Evolutionary conservation across 768 basidiomycete species (phyloP).

Genomic region (Kwoniella pini): DNA sequence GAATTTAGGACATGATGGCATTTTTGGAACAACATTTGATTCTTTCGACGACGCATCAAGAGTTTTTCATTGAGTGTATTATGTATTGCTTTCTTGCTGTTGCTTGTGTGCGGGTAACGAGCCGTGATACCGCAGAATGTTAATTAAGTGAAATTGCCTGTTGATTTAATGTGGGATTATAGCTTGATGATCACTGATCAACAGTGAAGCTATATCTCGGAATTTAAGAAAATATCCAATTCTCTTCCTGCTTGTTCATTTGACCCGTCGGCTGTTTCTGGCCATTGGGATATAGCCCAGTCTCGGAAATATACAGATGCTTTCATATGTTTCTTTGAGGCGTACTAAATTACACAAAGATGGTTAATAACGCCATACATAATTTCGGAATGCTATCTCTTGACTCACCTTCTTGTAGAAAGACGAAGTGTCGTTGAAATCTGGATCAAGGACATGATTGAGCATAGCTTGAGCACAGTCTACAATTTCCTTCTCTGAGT

Average conservation of each 20-base stretch:
- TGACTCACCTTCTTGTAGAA: conserved; percentile 69
- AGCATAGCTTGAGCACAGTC: conserved; percentile 84
- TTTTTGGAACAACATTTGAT: too few relatives aligned
- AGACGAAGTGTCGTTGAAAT: conserved; percentile 64
- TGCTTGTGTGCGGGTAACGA: too few relatives aligned
- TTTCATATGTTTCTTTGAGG: conserved; percentile 75
- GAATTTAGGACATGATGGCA: too few relatives aligned
- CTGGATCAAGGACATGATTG: conserved; percentile 68
- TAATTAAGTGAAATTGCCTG: too few relatives aligned
- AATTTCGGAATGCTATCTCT: background rate
- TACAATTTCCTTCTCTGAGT: conserved; percentile 73
- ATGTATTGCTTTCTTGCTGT: too few relatives aligned
- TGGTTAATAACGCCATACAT: background rate
- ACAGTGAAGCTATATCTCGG: conserved; percentile 7
- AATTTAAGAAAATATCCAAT: conserved; percentile 5
- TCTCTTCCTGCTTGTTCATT: conserved; percentile 18
- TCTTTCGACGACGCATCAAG: conserved; percentile 1
- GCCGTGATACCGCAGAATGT: too few relatives aligned
- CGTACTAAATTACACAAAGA: conserved; percentile 59
- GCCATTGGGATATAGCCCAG: conserved; percentile 64
- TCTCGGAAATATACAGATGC: conserved; percentile 78
- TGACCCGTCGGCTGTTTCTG: conserved; percentile 22
- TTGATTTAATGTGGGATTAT: too few relatives aligned
- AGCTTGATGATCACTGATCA: conserved; percentile 2
- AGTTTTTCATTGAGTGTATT: background rate